A percentile compares a stretch with the other conserved stretches of the same genome.
Evolutionary conservation across 2,329 filamentous ascomycete species (phyloP).

Genomic region (Pseudogymnoascus sp.): DNA sequence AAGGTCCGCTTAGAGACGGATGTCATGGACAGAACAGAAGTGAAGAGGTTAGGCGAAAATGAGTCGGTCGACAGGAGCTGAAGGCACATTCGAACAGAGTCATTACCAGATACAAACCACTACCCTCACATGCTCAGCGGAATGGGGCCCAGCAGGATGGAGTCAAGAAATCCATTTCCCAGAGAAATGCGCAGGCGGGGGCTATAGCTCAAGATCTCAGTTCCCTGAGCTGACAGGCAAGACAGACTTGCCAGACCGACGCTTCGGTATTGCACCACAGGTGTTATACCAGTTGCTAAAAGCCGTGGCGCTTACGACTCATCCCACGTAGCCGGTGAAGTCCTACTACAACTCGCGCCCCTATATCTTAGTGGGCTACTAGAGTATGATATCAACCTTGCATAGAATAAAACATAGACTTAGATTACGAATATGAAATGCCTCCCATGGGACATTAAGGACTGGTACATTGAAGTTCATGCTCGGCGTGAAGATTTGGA

Average conservation of each 20-base stretch:
- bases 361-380: background rate
- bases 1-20: conserved; percentile 32
- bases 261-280: background rate
- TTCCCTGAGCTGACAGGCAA: background rate
- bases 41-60: background rate
- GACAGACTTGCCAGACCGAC: background rate
- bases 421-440: background rate
- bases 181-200: background rate
- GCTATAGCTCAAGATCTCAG: background rate
- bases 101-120: background rate
- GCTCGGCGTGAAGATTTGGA: background rate
- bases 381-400: too few relatives aligned
- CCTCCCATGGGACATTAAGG: background rate
- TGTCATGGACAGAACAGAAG: conserved; percentile 20
- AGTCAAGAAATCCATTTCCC: background rate
- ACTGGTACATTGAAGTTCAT: background rate
- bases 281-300: background rate
- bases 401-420: background rate
- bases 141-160: background rate
- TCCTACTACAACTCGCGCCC: background rate
- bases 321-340: background rate
- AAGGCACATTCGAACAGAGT: background rate
- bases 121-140: background rate
- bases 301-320: background rate
- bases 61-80: background rate